Base-by-base conservation (phyloP, 2,329 filamentous ascomycete species). In the Fusarium azukiicola region DNA sequence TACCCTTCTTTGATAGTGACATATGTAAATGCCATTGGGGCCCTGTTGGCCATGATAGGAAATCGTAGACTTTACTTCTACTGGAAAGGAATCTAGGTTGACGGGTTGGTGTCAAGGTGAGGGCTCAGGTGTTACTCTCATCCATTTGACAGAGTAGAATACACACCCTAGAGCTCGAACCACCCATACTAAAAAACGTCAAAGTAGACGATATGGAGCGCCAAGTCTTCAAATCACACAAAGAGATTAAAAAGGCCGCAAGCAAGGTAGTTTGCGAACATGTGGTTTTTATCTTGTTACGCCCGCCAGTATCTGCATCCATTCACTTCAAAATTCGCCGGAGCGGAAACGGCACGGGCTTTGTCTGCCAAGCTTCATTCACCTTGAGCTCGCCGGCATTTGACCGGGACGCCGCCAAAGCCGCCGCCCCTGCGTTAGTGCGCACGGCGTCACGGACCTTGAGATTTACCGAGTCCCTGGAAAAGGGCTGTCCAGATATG, bases 391-490 rank as follows among this genome's bases (percentile, higher is more conserved):
- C 47, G n/a, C 38, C 50, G 68, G 63, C 64, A 73, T 66, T 63
- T 72, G 49, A 21, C 40, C 63, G 72, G 56, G 72, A 67, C 52
- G 50, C 67, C 63, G 69, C 67, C 72, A 74, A 75, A 75, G 52
- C 69, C 50, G 38, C 64, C 38, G 52, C 72, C 77, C 77, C 75
- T 79, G 77, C 77, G 74, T 72, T 77, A 79, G 77, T 79, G 77
- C 50, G 17, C 21, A 46, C 54, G 32, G 68, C 44, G 44, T 27
- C 50, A 49, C n/a, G 54, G 68, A 42, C 68, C 36, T 38, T 44
- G 36, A 32, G 19, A 36, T 47, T 36, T 42, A 36, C n/a, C 67
- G 68, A 49, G 42, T 27, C 44, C 36, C 46, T 42, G n/a, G 66
- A 54, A 12, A 52, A 54, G 23, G 47, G 11, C 23, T n/a, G 11